These are phyloP conservation scores for Candida odintsovae DNA, from an alignment of 805 yeast genomes.

Conservation along the genomic window DNA sequence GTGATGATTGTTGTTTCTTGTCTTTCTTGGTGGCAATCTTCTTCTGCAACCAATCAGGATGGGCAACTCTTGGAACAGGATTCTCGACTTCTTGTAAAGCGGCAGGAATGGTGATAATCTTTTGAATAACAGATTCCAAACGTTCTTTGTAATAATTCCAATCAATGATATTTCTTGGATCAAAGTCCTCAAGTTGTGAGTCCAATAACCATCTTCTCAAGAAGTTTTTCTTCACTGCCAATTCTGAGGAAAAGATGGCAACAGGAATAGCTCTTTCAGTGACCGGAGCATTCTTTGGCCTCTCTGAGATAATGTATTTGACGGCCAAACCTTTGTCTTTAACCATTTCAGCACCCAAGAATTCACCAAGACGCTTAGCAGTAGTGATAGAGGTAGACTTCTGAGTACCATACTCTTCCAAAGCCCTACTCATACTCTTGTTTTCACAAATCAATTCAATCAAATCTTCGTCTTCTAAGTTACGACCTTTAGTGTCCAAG, in stretches of 20 bases:
- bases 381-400: constrained; percentile 96
- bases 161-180: constrained; percentile 83
- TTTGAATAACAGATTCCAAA: constrained; percentile 87
- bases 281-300: constrained; percentile 81
- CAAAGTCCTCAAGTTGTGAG: constrained; percentile 68
- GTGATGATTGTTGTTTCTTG: constrained; percentile 62
- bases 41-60: constrained; percentile 87
- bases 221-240: constrained; percentile 60
- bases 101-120: constrained; percentile 95
- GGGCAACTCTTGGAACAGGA: constrained; percentile 92
- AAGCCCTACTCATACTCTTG: constrained; percentile 87
- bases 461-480: constrained; percentile 89
- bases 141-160: constrained; percentile 93
- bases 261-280: constrained; percentile 97
- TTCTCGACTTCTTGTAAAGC: constrained; percentile 82
- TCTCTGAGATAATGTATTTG: constrained; percentile 82
- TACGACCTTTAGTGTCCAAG: constrained; percentile 76
- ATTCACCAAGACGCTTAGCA: constrained; percentile 88
- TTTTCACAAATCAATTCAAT: constrained; percentile 94
- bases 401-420: constrained; percentile 83
- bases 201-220: constrained; percentile 86
- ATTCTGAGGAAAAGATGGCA: constrained; percentile 86
- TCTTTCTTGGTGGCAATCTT: constrained; percentile 57
- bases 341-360: constrained; percentile 93
- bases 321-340: constrained; percentile 93